Base-by-base conservation (phyloP, 768 basidiomycete species). In the Erythrobasidium yunnanense region DNA sequence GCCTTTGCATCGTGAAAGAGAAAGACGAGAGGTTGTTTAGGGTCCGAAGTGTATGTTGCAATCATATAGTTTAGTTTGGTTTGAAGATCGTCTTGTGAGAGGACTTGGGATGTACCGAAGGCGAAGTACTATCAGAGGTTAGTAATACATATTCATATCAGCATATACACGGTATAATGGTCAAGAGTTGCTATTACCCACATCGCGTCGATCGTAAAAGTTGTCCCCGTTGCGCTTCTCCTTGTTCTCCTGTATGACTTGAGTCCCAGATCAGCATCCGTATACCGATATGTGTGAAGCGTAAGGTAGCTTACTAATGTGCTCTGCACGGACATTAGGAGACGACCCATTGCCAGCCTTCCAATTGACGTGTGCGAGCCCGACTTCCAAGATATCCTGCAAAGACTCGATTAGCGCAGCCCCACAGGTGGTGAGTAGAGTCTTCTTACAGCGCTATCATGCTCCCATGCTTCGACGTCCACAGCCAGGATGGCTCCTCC, bases 1-100 rank as follows among this genome's bases (percentile, higher is more conserved):
- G 60, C 60, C n/a, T 46, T 15, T 5, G 60, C 60, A 38, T 51
- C 52, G 47, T 63, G 60, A 27, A 63, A 63, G 27, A 63, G 60
- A 8, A 63, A 25, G 27, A 63, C 33, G 6, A 63, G 13, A 2
- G 60, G 60, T 29, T 63, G 30, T 55, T 55, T 29, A 22, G 15
- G 29, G 25, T 45, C 13, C 47, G 4, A 6, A 27, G 15, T 46
- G 47, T 30, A 20, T 20, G n/a, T 63, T 30, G 22, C n/a, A n/a
- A 63, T 63, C 13, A 51, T 2, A 25, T 33, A 22, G 4, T 49
- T 46, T 4, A 63, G 45, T 4, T 52, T 25, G n/a, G 52, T 27
- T 18, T 51, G 49, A 38, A 46, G 32, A 18, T 63, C 60, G 49
- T 32, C 30, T 33, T 63, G 47, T 5, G 45, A 30, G 4, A 63